Conservation (phyloP, 805 yeast genomes). For the Barnettozyma sp. region DNA sequence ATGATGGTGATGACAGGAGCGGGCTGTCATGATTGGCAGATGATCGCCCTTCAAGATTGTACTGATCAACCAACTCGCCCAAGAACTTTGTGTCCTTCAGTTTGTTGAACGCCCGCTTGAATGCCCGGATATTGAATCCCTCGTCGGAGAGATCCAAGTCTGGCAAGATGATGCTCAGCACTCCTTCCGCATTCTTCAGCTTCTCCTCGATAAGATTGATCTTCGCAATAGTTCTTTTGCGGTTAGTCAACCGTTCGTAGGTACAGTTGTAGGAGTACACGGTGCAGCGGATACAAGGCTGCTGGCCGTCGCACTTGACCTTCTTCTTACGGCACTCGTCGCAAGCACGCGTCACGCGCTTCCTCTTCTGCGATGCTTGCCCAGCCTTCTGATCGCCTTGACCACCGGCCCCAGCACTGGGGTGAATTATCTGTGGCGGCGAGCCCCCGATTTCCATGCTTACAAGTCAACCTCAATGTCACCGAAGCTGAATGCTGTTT, state of each 20-base stretch:
- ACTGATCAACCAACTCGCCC: conserved; percentile 9
- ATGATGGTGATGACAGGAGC: too few species aligned
- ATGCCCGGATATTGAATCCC: conserved; percentile 24
- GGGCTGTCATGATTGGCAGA: too few species aligned
- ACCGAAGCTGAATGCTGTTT: too few species aligned
- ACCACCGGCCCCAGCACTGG: neutral
- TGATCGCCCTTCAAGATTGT: conserved; percentile 8
- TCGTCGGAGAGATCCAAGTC: conserved; percentile 31
- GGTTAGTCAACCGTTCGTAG: conserved; percentile 52
- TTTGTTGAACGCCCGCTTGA: conserved; percentile 16
- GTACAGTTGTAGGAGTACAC: conserved; percentile 78
- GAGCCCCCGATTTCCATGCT: conserved; percentile 8
- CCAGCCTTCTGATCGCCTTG: conserved; percentile 8
- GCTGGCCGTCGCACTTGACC: conserved; percentile 73
- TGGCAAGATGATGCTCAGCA: conserved; percentile 32
- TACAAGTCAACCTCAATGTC: too few species aligned
- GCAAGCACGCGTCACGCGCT: conserved; percentile 70
- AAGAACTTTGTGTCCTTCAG: conserved; percentile 4
- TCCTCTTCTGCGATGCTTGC: conserved; percentile 38
- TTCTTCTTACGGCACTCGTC: conserved; percentile 70
- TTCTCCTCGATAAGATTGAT: conserved; percentile 29
- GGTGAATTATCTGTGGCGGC: conserved; percentile 8
- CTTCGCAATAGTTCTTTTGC: conserved; percentile 36
- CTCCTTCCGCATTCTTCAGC: conserved; percentile 29
- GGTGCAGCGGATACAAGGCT: conserved; percentile 75